Base-by-base conservation (phyloP, 768 basidiomycete genomes). In the Holtermanniella nyarrowii region DNA sequence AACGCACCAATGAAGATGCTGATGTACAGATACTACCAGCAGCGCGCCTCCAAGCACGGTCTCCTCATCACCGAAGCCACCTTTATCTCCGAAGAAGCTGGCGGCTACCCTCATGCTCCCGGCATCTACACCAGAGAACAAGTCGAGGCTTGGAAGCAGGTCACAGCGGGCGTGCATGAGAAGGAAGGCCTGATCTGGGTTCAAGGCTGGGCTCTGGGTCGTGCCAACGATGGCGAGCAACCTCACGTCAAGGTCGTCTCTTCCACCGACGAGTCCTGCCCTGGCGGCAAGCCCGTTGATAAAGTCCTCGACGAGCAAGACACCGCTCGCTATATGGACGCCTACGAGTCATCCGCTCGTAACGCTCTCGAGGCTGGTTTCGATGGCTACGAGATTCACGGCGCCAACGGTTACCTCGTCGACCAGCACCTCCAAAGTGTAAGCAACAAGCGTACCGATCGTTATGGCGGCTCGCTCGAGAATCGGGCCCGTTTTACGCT, bases 361-460 rank as follows among this genome's bases (percentile, higher is more conserved):
- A 76, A 77, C 43, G 78, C 78, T 1, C 77, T 77, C 42, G 71
- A 72, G 47, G 77, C 77, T n/a, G 80, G 79, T 2, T 80, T 79
- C 57, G 79, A 81, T 56, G 79, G 79, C 3, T 75, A 79, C 23
- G 78, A 80, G 67, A 56, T 64, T 20, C 62, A 64, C 24, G 57
- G 47, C 1, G 53, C 50, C 2, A 55, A 55, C 44, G 57, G 57
- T 49, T 56, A 42, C 47, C 50, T 26, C 13, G n/a, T 59, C 43
- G 48, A 56, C 48, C 70, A 74, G 54, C 73, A 73, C 64, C 56
- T 71, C 16, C 70, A 68, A 10, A 54, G 50, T 24, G 55, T 55
- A 53, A 60, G 71, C 49, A 75, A 75, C 65, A 59, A 62, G 52
- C 63, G 74, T 7, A 72, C 69, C 3, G 74, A 74, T 59, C 47